Evolutionary conservation across 257 asterid genomes (phyloP).

Genomic region (Linaria vulgaris): DNA sequence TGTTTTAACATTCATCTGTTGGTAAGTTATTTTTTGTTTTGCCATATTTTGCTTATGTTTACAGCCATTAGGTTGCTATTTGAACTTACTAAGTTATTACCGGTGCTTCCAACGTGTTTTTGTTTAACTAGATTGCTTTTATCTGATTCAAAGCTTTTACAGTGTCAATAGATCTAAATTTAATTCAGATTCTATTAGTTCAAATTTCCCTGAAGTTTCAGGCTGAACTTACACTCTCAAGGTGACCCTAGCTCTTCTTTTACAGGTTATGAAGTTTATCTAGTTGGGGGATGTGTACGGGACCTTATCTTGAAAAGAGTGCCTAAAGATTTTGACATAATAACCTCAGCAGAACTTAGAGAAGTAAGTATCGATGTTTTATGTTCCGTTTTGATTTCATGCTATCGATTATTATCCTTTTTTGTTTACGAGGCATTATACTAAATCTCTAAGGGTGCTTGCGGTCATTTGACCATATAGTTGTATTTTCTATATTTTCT

Average conservation of each 20-base stretch:
- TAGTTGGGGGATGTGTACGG: conserved; percentile 90
- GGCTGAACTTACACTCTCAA: conserved; percentile 8
- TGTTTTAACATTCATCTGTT: not conserved
- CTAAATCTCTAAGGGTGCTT: conserved; percentile 8
- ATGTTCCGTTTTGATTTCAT: conserved; percentile 5
- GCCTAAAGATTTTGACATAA: conserved; percentile 81
- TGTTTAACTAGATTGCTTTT: not conserved
- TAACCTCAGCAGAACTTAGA: conserved; percentile 80
- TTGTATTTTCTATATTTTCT: not conserved
- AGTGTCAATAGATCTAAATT: conserved; percentile 13
- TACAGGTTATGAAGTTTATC: conserved; percentile 84
- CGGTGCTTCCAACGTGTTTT: conserved; percentile 7
- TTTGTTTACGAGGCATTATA: no score
- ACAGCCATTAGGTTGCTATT: not conserved
- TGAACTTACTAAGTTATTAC: conserved; percentile 8
- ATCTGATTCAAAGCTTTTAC: conserved; percentile 5
- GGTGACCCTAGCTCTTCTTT: conserved; percentile 8
- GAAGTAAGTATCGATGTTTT: conserved; percentile 41
- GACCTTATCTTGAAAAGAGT: conserved; percentile 66
- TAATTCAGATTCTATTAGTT: conserved; percentile 11
- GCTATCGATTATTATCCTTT: no score
- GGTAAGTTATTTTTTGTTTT: not conserved
- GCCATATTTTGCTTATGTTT: not conserved
- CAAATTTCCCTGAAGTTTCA: conserved; percentile 9
- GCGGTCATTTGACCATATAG: not conserved